phyloP scores from a whole-genome alignment of 2,329 filamentous ascomycete species.

The Diaporthe helianthi region DNA sequence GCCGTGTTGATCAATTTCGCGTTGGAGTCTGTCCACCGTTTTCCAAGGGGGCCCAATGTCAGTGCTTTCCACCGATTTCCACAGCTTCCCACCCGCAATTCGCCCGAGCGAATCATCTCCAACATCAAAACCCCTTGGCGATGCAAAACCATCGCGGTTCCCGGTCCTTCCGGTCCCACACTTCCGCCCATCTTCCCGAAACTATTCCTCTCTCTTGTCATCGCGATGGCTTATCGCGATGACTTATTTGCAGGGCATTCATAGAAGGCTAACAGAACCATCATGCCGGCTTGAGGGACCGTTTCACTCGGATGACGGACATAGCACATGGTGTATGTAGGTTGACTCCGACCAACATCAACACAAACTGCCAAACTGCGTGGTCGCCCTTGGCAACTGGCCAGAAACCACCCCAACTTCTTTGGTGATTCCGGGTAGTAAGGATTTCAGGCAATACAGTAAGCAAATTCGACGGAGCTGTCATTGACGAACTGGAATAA shows the following conservation, averaged over 20 bases:
- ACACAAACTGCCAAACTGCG: background rate
- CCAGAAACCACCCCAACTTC: too few relatives aligned
- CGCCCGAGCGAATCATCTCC: background rate
- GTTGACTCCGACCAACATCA: background rate
- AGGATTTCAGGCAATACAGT: too few relatives aligned
- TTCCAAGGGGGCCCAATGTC: background rate
- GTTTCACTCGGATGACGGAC: too few relatives aligned
- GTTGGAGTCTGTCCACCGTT: slow-evolving; percentile 13
- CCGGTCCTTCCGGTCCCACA: background rate
- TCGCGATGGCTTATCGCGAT: background rate
- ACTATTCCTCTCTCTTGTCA: background rate
- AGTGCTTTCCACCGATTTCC: slow-evolving; percentile 20
- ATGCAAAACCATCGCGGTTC: background rate
- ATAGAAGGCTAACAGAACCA: too few relatives aligned
- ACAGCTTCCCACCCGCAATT: slow-evolving; percentile 15
- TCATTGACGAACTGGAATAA: background rate
- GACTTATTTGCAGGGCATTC: too few relatives aligned
- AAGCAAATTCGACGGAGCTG: background rate
- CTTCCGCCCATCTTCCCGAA: background rate
- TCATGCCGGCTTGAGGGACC: too few relatives aligned
- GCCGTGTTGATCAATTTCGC: slow-evolving; percentile 22
- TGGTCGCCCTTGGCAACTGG: background rate
- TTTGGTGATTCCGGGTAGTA: background rate
- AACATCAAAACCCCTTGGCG: background rate
- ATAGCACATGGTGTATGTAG: too few relatives aligned